Base-by-base conservation (phyloP, 2,329 filamentous ascomycete species). In the Fusarium oxysporum region DNA sequence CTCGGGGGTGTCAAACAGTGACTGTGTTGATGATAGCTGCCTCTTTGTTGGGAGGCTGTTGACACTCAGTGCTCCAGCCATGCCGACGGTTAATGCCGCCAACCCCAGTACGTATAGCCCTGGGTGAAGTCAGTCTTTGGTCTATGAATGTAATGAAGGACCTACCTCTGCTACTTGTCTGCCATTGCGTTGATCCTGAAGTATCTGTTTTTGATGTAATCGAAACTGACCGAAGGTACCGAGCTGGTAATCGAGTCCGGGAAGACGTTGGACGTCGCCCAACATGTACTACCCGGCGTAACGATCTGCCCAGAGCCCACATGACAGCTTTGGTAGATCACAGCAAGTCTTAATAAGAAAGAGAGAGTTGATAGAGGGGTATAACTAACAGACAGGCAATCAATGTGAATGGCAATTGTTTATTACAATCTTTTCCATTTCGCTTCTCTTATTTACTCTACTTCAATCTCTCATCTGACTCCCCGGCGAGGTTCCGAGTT, bases 101-200 rank as follows among this genome's bases (percentile, higher is more conserved):
- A 62, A 6, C 0, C 68, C 67, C 3, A 70, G 12, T 2, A 23
- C 3, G 9, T 51, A 65, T 9, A n/a, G 0, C 1, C 61, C 61
- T 64, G 0, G 0, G 4, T 14, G 2, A 8, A 5, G 8, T 51
- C 19, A 35, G 16, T 35, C 2, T 10, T 9, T 5, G 6, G 4
- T 4, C 3, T 1, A 8, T 21, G 5, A 5, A 21, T 3, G 17
- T 5, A 3, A 10, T 10, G n/a, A 4, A 21, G 11, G 16, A 6
- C 16, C 11, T 10, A 19, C 54, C 41, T 28, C 8, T 38, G 3
- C 28, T 23, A 8, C 16, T 21, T 11, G 11, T 33, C 2, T 30
- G 13, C 25, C 14, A 10, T 23, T 23, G 19, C 1, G 1, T 25
- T 3, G 6, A 28, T 23, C 8, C 10, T 11, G 19, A 8, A 11